Evolutionary conservation across 805 yeast genomes (phyloP), one percentile per base, ranked within the genome.

Genomic region (Candida krabiensis): DNA sequence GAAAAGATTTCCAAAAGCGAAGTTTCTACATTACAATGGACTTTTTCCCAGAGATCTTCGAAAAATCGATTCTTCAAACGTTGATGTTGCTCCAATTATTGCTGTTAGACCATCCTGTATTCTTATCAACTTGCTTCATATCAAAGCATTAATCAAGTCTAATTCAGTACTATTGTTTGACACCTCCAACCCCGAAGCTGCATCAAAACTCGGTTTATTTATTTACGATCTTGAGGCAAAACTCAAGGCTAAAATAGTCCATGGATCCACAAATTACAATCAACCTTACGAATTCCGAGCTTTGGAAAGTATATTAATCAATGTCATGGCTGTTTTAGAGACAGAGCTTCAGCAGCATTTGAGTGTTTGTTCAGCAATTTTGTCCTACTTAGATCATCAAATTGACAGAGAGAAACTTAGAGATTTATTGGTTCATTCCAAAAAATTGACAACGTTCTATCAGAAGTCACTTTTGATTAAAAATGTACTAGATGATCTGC

Each of bases 71-170:
- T 69, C 81, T 4, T 70, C 85, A 1, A 67, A 78, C 26, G 73
- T 77, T 38, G 96, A 88, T 60, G 86, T 91, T 15, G 90, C 90
- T 3, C 99, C 99, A 0, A 79, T 88, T 14, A 83, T 93, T 31
- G 80, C 90, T 43, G 88, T 89, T 16, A 73, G 97, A 42, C 72
- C 77, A 18, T 75, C 77, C 46, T 83, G 95, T 36, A 85, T 91
- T 14, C 67, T 93, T 37, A 79, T 93, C 33, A 90, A 89, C 56
- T 63, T 93, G 54, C 65, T 93, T 26, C 93, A 90, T 58, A 88
- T 93, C 34, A 84, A 93, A 48, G 98, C 97, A 1, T 70, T 93
- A 32, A 78, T 93, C n/a, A 86, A 84, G 52, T 73, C 77, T 28
- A 87, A 91, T 52, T 68, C 73, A 46, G 95, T 93, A 8, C 73